These are phyloP conservation scores for Wickerhamomyces mucosus DNA, from an alignment of 805 yeast genomes.

Conservation along the genomic window DNA sequence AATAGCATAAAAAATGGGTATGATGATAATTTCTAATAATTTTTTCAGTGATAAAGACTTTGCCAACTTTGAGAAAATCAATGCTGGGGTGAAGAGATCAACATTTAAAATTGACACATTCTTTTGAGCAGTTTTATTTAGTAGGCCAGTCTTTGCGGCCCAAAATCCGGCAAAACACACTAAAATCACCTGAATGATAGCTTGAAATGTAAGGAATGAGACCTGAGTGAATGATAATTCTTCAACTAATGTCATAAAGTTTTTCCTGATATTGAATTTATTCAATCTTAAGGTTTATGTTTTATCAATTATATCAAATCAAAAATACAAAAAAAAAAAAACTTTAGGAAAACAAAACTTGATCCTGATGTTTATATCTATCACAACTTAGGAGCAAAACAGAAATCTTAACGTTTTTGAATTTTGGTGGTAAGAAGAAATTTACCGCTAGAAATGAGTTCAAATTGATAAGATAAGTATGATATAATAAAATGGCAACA, in stretches of 20 bases:
- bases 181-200: slow-evolving; percentile 82
- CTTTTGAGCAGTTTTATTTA: slow-evolving; percentile 69
- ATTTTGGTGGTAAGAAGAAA: no score
- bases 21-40: slow-evolving; percentile 68
- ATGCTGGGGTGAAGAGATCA: slow-evolving; percentile 88
- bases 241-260: neutral
- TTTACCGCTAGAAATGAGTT: no score
- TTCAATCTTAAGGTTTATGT: no score
- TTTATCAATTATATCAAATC: no score
- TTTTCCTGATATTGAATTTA: no score
- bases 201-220: slow-evolving; percentile 73
- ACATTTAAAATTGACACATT: slow-evolving; percentile 72
- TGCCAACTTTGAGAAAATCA: slow-evolving; percentile 78
- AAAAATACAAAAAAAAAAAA: no score
- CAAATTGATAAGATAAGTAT: no score
- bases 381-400: no score
- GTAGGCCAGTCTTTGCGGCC: slow-evolving; percentile 66
- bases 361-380: no score
- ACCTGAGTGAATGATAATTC: slow-evolving; percentile 18
- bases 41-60: slow-evolving; percentile 62
- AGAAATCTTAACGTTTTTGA: no score
- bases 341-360: no score
- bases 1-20: slow-evolving; percentile 77
- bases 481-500: no score
- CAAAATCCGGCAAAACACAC: slow-evolving; percentile 81